Percentiles rank a stretch among this genome's conserved stretches.
phyloP scores from a whole-genome alignment of 208 protist species.

The Novymonas esmeraldas region DNA sequence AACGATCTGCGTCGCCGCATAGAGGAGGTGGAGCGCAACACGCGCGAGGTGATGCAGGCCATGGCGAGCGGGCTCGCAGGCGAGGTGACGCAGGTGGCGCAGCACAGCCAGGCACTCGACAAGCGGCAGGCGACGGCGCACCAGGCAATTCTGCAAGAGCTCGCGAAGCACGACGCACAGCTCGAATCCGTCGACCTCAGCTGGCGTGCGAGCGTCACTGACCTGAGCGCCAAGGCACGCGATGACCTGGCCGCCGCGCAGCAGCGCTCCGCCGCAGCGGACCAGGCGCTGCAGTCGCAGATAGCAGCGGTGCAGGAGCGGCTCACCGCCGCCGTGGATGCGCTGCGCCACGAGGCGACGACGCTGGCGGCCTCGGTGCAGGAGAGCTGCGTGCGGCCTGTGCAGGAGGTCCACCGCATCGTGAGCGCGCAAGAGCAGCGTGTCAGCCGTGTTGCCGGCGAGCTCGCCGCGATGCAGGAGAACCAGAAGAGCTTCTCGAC shows the following conservation, averaged over 20 bases:
- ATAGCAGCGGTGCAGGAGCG: constrained; percentile 42
- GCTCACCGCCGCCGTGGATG: constrained; percentile 24
- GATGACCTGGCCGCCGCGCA: constrained; percentile 29
- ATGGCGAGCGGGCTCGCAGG: constrained; percentile 45
- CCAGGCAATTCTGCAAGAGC: constrained; percentile 69
- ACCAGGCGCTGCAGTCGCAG: constrained; percentile 47
- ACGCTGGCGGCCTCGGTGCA: constrained; percentile 29
- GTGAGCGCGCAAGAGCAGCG: constrained; percentile 34
- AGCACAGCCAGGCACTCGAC: constrained; percentile 68
- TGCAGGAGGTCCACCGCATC: constrained; percentile 43
- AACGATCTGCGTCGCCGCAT: constrained; percentile 38
- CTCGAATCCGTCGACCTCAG: constrained; percentile 76
- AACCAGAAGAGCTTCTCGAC: constrained; percentile 47
- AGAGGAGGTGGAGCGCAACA: constrained; percentile 33
- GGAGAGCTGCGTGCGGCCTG: constrained; percentile 40
- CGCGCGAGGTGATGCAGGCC: constrained; percentile 49
- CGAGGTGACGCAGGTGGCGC: constrained; percentile 65
- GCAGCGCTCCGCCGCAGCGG: constrained; percentile 29
- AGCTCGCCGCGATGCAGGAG: constrained; percentile 48
- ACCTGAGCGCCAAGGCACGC: constrained; percentile 54
- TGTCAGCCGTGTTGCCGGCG: constrained; percentile 33
- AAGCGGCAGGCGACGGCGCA: constrained; percentile 51
- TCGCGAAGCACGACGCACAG: constrained; percentile 70
- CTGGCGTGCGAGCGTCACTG: constrained; percentile 75
- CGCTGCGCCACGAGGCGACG: constrained; percentile 34